Base-by-base conservation (phyloP, 129 eudicot genomes). In the Escallonia herrerae region DNA sequence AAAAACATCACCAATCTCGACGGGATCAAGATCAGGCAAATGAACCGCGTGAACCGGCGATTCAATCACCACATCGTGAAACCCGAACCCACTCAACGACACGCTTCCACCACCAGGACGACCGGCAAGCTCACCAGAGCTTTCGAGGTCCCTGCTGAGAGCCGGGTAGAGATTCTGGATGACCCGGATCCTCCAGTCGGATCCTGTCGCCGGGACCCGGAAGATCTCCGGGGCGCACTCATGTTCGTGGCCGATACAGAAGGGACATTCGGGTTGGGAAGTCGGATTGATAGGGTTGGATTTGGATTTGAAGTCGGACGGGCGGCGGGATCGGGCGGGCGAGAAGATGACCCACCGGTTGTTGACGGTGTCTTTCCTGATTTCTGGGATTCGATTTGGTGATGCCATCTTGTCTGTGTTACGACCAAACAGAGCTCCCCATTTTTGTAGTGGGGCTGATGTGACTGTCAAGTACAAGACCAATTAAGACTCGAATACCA, bases 151-250 rank as follows among this genome's bases (percentile, higher is more conserved):
- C 67, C 95, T 81, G 55, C 79, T 83, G 62, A 89, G 81, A 65
- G 99, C 95, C 2, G 95, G 95, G 60, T 86, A 94, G 7, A 94
- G 83, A 60, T 89, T 94, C 58, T 94, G 93, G 56, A 94, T 84
- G 62, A 89, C 95, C 63, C 99, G 77, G 22, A 94, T 77, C 46
- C 72, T 72, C 99, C 98, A 93, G 43, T 79, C 80, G 74, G 86
- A 65, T 8, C 77, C 45, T 40, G 89, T 1, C 13, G 74, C 77
- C 9, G 86, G 91, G 6, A 73, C 46, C 39, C 96, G 90, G 86
- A 94, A 86, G 10, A 94, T 88, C 70, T 94, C 96, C 39, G 99
- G 96, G 12, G 97, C 99, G 61, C 96, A 88, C 62, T 89, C 89
- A 74, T 86, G 82, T 68, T 93, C 99, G 79, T 84, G 84, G 63